Conservation (phyloP, 257 asterid genomes). For the Solanum arcanum region DNA sequence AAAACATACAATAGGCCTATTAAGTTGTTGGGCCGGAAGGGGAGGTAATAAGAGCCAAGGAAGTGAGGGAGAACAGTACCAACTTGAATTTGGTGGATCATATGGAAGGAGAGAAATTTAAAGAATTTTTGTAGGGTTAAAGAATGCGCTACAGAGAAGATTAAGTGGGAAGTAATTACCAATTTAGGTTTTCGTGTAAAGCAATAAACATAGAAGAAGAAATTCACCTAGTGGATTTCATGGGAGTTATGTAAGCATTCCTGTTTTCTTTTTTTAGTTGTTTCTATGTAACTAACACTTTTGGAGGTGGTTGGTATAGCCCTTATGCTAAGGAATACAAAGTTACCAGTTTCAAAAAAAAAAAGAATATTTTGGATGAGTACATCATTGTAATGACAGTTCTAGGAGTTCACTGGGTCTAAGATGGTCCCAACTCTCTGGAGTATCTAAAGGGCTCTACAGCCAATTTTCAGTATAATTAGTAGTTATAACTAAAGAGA, state of each 20-base stretch:
- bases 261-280: too few species aligned
- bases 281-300: neutral
- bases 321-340: neutral
- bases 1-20: neutral
- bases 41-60: neutral
- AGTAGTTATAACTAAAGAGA: neutral
- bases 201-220: neutral
- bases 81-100: neutral
- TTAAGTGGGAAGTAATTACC: neutral
- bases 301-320: neutral
- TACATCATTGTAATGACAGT: neutral
- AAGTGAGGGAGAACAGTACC: neutral
- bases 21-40: neutral
- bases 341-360: neutral
- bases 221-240: neutral
- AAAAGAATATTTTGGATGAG: neutral
- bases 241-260: neutral
- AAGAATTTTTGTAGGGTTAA: neutral
- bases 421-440: neutral
- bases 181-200: neutral
- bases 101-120: neutral
- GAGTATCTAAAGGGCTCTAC: neutral
- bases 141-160: neutral
- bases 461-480: neutral
- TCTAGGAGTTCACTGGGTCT: neutral